phyloP scores from a whole-genome alignment of 768 basidiomycete genomes.

The Leccinum subgranulosum region DNA sequence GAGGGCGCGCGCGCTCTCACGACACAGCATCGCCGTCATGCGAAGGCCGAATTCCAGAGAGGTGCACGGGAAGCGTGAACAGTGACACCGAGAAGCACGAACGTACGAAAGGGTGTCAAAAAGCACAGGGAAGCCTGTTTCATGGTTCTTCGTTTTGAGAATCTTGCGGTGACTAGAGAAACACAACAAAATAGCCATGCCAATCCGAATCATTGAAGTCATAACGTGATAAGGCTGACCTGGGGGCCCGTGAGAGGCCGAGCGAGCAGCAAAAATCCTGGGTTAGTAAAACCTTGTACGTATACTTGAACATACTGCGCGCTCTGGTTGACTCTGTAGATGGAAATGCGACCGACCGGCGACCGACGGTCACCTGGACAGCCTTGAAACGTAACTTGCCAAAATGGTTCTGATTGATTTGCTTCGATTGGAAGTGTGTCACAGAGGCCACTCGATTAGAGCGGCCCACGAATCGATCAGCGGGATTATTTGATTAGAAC shows the following conservation, averaged over 20 bases:
- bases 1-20: too few species aligned
- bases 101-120: neutral
- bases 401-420: neutral
- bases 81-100: neutral
- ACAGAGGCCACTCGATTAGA: neutral
- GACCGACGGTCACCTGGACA: neutral
- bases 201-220: neutral
- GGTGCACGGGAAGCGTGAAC: too few species aligned
- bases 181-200: neutral
- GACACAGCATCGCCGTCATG: too few species aligned
- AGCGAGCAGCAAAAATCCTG: neutral
- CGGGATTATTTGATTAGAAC: neutral
- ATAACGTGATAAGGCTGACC: neutral
- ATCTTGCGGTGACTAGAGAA: neutral
- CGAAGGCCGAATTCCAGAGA: too few species aligned
- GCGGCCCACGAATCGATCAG: neutral
- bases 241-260: neutral
- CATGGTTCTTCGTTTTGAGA: neutral
- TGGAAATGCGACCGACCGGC: too few species aligned
- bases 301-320: neutral
- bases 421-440: neutral
- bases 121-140: neutral
- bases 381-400: neutral
- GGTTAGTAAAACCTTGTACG: neutral
- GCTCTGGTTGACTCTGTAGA: neutral